phyloP scores from a whole-genome alignment of 805 yeast species.

The Saturnispora dispora region DNA sequence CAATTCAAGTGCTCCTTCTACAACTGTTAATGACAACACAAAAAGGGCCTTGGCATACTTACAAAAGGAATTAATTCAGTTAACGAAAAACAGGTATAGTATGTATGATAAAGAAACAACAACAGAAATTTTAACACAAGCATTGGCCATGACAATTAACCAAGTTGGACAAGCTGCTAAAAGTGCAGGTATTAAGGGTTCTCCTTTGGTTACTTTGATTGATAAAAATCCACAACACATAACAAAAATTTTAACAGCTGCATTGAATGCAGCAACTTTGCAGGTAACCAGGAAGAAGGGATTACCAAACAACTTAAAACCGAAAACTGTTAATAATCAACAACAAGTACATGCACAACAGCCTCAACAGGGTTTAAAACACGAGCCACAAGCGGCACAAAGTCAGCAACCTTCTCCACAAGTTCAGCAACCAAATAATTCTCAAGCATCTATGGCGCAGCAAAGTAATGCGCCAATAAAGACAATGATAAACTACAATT shows the following conservation, averaged over 20 bases:
- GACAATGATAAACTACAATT: neutral
- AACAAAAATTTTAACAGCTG: constrained; percentile 69
- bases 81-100: constrained; percentile 62
- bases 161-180: constrained; percentile 85
- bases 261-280: constrained; percentile 67
- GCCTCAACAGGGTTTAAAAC: constrained; percentile 10
- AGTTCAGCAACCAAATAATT: neutral
- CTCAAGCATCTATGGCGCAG: neutral
- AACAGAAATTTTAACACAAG: constrained; percentile 78
- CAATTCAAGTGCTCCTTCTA: constrained; percentile 6
- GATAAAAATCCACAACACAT: constrained; percentile 77
- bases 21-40: constrained; percentile 38
- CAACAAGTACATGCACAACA: constrained; percentile 3
- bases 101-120: constrained; percentile 74
- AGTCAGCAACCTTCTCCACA: neutral
- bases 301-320: constrained; percentile 24
- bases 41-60: constrained; percentile 70
- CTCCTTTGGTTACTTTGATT: constrained; percentile 67
- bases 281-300: constrained; percentile 49
- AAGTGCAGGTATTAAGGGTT: constrained; percentile 69
- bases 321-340: constrained; percentile 7
- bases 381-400: neutral
- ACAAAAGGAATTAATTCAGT: constrained; percentile 75
- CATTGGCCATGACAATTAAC: constrained; percentile 87
- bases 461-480: constrained; percentile 1